phyloP scores from a whole-genome alignment of 345 rosid species.

The Leavenworthia alabamica region DNA sequence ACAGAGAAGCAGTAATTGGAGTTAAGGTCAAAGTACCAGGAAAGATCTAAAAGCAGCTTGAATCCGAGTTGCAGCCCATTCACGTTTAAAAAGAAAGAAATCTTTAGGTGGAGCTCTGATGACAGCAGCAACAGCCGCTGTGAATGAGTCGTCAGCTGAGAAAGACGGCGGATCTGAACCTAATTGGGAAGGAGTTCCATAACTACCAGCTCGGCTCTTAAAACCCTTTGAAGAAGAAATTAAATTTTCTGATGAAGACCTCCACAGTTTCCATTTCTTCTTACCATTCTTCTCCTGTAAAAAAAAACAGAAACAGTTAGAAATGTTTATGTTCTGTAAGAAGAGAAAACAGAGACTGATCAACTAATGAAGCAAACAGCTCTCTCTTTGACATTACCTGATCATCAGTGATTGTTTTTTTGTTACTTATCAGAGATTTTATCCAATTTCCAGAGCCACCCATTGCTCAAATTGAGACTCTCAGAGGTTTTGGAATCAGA shows the following conservation, averaged over 20 bases:
- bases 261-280: conserved; percentile 91
- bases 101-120: conserved; percentile 69
- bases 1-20: not conserved
- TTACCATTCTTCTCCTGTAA: conserved; percentile 44
- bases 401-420: conserved; percentile 37
- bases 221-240: conserved; percentile 39
- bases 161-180: conserved; percentile 44
- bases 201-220: conserved; percentile 36
- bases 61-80: conserved; percentile 90
- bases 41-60: conserved; percentile 81
- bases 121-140: conserved; percentile 68
- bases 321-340: not conserved
- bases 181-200: conserved; percentile 42
- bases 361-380: not conserved
- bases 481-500: conserved; percentile 26
- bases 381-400: conserved; percentile 31
- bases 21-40: conserved; percentile 39
- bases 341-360: not conserved
- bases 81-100: conserved; percentile 58
- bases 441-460: conserved; percentile 76
- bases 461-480: conserved; percentile 34
- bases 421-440: conserved; percentile 48
- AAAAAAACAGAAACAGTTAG: conserved; percentile 1
- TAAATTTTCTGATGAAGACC: conserved; percentile 71
- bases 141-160: conserved; percentile 40